Evolutionary conservation across 768 basidiomycete species (phyloP).

Genomic region (Galerina marginata): DNA sequence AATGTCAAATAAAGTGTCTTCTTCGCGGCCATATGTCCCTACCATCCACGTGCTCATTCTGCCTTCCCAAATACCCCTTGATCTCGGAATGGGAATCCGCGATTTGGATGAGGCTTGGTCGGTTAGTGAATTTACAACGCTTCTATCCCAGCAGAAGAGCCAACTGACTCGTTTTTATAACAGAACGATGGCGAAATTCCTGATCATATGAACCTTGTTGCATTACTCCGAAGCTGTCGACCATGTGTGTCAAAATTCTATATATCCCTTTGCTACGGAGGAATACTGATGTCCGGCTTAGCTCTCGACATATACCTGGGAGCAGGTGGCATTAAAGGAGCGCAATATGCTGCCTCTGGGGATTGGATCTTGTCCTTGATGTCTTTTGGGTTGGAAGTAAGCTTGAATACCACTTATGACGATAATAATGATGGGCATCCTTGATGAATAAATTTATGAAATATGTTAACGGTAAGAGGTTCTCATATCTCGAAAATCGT

Average conservation of each 20-base stretch:
- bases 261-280: conserved; percentile 3
- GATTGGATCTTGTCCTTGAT: conserved; percentile 33
- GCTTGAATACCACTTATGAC: background rate
- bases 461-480: background rate
- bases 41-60: conserved; percentile 76
- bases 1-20: conserved; percentile 55
- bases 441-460: background rate
- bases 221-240: conserved; percentile 57
- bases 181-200: conserved; percentile 63
- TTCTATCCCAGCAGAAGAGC: conserved; percentile 6
- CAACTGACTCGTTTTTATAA: conserved; percentile 13
- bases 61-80: conserved; percentile 76
- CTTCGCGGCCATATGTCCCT: conserved; percentile 68
- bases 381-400: background rate
- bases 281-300: conserved; percentile 33
- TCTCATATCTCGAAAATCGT: background rate
- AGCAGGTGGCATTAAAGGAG: conserved; percentile 49
- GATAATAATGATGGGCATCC: background rate
- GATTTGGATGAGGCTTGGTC: conserved; percentile 67
- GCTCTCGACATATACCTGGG: conserved; percentile 63
- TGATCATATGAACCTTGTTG: conserved; percentile 79
- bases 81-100: conserved; percentile 70
- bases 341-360: conserved; percentile 64
- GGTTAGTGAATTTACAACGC: conserved; percentile 43
- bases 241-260: conserved; percentile 53